These are phyloP conservation scores for Penicillium waksmanii DNA, from an alignment of 495 filamentous ascomycete genomes.

Conservation along the genomic window DNA sequence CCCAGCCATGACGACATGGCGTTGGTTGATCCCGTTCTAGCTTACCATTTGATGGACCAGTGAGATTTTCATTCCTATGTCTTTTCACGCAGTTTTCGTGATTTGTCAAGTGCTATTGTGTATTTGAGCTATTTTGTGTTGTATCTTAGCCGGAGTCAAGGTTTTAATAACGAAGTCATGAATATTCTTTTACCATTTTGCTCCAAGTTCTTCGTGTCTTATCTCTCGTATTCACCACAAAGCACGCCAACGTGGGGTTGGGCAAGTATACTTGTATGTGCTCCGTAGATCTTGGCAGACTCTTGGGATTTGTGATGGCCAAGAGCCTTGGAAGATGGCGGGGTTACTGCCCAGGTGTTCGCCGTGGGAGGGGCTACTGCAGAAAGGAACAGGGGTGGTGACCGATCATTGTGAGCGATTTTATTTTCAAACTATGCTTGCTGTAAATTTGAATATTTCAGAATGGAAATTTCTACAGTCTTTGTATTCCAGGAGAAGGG, in stretches of 20 bases:
- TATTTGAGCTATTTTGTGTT: background rate
- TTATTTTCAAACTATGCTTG: too few species aligned
- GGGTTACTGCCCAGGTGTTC: background rate
- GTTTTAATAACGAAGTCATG: background rate
- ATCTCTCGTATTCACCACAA: background rate
- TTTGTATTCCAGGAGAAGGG: too few species aligned
- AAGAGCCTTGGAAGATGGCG: background rate
- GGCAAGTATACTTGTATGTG: background rate
- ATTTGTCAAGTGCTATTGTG: background rate
- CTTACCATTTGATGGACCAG: constrained; percentile 36
- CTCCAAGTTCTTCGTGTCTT: background rate
- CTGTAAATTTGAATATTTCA: too few species aligned
- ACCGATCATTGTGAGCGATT: too few species aligned
- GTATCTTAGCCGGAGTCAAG: background rate
- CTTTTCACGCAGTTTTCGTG: background rate
- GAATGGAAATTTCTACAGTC: too few species aligned
- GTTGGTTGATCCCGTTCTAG: constrained; percentile 41
- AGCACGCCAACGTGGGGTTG: background rate
- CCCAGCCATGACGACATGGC: constrained; percentile 38
- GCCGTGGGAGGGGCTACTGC: background rate
- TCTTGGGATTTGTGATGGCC: background rate
- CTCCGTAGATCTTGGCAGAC: background rate
- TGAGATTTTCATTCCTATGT: background rate
- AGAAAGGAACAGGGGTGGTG: too few species aligned
- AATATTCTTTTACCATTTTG: background rate